phyloP scores from a whole-genome alignment of 345 rosid genomes.

The Eucalyptus fibrosa region DNA sequence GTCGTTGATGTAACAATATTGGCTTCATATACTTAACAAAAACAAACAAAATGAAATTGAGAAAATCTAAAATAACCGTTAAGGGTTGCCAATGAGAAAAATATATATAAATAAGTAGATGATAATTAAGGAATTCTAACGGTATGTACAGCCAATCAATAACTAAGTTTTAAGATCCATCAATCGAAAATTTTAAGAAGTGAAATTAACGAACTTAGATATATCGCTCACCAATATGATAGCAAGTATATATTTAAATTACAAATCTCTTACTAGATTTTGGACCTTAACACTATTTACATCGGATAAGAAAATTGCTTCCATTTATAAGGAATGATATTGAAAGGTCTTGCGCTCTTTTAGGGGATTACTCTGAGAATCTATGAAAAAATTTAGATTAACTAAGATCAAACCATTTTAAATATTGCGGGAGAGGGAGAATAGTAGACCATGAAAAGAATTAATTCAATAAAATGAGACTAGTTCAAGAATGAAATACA shows the following conservation, averaged over 20 bases:
- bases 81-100: background rate
- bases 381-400: background rate
- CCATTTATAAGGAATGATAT: background rate
- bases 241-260: background rate
- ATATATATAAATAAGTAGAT: background rate
- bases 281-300: background rate
- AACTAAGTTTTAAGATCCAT: background rate
- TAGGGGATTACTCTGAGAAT: background rate
- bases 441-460: background rate
- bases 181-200: background rate
- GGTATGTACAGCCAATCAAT: rapidly evolving
- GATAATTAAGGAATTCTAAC: background rate
- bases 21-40: no score
- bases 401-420: background rate
- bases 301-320: background rate
- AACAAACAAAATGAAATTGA: no score
- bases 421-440: background rate
- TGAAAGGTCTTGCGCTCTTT: background rate
- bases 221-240: background rate
- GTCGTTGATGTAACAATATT: no score
- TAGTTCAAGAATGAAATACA: background rate
- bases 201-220: background rate
- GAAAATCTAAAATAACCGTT: background rate
- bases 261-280: background rate
- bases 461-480: background rate